These are phyloP conservation scores for Coemansia sp. DNA, from an alignment of 192 early-diverging fungal species.

Conservation along the genomic window DNA sequence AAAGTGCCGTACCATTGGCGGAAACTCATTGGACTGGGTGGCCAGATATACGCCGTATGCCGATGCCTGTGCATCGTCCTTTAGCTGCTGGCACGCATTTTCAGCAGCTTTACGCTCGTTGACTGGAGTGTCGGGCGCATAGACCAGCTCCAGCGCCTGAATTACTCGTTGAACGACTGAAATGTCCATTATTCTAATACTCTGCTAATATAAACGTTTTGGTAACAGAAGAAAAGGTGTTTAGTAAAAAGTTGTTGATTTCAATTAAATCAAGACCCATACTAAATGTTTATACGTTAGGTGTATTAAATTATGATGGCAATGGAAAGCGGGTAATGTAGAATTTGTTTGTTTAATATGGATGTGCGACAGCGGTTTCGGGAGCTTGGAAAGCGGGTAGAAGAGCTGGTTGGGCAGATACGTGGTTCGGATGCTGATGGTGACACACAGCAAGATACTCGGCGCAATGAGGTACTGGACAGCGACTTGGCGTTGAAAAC, in stretches of 20 bases:
- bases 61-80: conserved; percentile 17
- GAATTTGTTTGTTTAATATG: neutral
- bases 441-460: neutral
- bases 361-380: conserved; percentile 6
- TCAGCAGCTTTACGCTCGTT: conserved; percentile 40
- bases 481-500: conserved; percentile 3
- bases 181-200: conserved; percentile 24
- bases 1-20: conserved; percentile 33
- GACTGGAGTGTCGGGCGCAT: conserved; percentile 23
- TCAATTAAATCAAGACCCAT: neutral
- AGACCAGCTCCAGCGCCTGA: conserved; percentile 41
- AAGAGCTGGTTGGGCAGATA: neutral
- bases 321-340: too few relatives aligned
- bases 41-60: conserved; percentile 29
- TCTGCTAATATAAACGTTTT: too few relatives aligned
- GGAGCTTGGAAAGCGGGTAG: conserved; percentile 2
- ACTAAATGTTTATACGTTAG: neutral
- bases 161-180: conserved; percentile 17
- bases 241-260: neutral
- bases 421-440: neutral
- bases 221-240: neutral
- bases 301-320: neutral
- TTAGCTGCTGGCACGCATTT: conserved; percentile 31
- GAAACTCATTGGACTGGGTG: conserved; percentile 2
- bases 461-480: neutral